A percentile compares a stretch with the other conserved stretches of the same genome.
phyloP scores from a whole-genome alignment of 345 rosid species.

The Acer negundo region DNA sequence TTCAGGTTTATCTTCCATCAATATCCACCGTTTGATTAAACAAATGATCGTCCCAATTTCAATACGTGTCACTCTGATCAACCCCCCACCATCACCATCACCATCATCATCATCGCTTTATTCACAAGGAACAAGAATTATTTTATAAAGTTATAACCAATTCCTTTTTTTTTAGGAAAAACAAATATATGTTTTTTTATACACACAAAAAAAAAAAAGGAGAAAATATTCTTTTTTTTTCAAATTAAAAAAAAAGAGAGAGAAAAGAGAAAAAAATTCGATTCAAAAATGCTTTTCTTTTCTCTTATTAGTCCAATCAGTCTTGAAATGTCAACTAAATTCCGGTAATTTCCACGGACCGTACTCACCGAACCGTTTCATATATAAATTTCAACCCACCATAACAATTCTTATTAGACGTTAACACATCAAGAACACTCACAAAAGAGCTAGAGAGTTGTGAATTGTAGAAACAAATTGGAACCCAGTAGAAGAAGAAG shows the following conservation, averaged over 20 bases:
- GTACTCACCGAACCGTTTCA: slow-evolving; percentile 32
- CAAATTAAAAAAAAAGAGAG: background rate
- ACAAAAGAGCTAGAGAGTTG: background rate
- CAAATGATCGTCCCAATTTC: slow-evolving; percentile 11
- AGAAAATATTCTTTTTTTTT: slow-evolving; percentile 15
- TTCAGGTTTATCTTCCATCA: slow-evolving; percentile 26
- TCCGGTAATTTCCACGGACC: slow-evolving; percentile 39
- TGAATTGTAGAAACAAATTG: background rate
- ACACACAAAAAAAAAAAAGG: slow-evolving; percentile 12
- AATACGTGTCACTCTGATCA: slow-evolving; percentile 31
- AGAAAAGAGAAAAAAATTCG: slow-evolving; percentile 30
- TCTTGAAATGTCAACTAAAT: slow-evolving; percentile 56
- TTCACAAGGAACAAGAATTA: slow-evolving; percentile 16
- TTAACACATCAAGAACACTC: background rate
- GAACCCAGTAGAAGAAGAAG: background rate
- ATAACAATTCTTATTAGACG: background rate
- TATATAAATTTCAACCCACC: slow-evolving; percentile 34
- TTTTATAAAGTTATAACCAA: slow-evolving; percentile 1
- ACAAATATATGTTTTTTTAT: background rate
- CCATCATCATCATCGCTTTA: slow-evolving; percentile 27
- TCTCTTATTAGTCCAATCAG: slow-evolving; percentile 44
- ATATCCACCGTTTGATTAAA: slow-evolving; percentile 29
- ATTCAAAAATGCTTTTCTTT: slow-evolving; percentile 36
- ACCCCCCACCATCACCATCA: slow-evolving; percentile 14
- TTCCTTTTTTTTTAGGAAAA: background rate